Conservation (phyloP, 169 alveolate genomes). For the Plasmodium knowlesi region DNA sequence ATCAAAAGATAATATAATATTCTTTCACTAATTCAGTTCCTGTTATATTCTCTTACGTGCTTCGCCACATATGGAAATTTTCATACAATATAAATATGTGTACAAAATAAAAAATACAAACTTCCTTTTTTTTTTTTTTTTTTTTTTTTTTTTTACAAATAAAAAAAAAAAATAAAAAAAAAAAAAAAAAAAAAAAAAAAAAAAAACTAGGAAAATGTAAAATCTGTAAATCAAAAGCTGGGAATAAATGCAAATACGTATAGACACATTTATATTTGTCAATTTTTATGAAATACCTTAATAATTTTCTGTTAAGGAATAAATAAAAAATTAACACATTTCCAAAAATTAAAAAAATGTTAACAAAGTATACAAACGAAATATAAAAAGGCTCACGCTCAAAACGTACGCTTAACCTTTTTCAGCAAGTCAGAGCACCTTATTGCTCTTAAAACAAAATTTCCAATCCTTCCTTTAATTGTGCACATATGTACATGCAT, state of each 20-base stretch:
- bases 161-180: no score
- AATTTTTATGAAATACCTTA: background rate
- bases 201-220: background rate
- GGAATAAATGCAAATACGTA: background rate
- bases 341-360: background rate
- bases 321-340: background rate
- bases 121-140: no score
- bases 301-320: no score
- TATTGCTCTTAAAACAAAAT: background rate
- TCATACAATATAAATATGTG: background rate
- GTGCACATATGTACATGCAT: background rate
- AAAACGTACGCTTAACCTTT: background rate
- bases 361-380: background rate
- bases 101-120: no score
- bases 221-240: background rate
- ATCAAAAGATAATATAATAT: background rate
- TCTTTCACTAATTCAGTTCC: background rate
- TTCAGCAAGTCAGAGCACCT: background rate
- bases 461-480: background rate
- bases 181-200: no score
- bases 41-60: background rate
- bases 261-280: background rate
- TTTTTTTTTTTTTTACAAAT: no score
- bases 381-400: background rate
- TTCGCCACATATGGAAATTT: background rate